A percentile compares a stretch with the other conserved stretches of the same genome.
Evolutionary conservation across 331 rosid species (phyloP).

Genomic region (Quercus tomentella): DNA sequence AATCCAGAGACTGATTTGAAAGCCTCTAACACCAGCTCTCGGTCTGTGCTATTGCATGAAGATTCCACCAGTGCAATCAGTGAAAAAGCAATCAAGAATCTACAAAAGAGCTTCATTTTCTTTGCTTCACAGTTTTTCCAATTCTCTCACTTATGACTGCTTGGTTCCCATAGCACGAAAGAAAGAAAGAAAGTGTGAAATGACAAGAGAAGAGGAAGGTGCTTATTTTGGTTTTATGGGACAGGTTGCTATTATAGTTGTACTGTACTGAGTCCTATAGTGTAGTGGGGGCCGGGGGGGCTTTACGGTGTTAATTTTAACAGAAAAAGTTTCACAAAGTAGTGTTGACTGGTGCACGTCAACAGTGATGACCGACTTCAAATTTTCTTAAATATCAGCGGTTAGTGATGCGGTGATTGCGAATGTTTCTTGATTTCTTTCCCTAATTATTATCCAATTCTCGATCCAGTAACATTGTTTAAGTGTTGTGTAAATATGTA

Average conservation of each 20-base stretch:
- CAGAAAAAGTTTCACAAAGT: conserved; percentile 10
- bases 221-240: background rate
- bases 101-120: conserved; percentile 33
- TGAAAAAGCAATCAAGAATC: conserved; percentile 34
- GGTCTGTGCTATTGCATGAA: conserved; percentile 55
- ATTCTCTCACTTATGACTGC: background rate
- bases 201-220: background rate
- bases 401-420: conserved; percentile 21
- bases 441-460: background rate
- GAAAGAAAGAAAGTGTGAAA: background rate
- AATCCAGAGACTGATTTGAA: conserved; percentile 66
- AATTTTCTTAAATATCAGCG: background rate
- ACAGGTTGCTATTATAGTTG: background rate
- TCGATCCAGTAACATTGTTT: background rate
- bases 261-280: conserved; percentile 16
- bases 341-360: conserved; percentile 34
- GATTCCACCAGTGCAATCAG: conserved; percentile 36
- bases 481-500: fast-evolving
- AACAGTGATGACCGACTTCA: background rate
- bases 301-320: conserved; percentile 27
- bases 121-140: background rate
- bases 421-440: conserved; percentile 10
- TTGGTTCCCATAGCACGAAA: background rate
- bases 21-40: conserved; percentile 41
- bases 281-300: conserved; percentile 25